Evolutionary conservation across 1,284 basidiomycete species (phyloP).

Genomic region (Earliella scabrosa): DNA sequence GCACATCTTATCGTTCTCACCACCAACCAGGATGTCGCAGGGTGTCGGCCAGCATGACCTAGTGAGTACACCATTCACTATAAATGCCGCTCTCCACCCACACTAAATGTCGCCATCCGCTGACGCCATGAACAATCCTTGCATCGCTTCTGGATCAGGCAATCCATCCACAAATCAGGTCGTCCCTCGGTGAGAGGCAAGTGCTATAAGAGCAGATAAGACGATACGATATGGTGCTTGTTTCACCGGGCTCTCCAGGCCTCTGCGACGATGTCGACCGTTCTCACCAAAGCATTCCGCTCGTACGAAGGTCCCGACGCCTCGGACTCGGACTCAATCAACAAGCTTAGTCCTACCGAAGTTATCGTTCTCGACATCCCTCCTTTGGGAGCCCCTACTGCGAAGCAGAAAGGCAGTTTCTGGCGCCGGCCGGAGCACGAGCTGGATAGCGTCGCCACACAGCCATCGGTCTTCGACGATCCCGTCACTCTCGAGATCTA

Average conservation of each 20-base stretch:
- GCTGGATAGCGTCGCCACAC: conserved; percentile 38
- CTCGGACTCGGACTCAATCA: conserved; percentile 21
- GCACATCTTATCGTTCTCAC: too few relatives aligned
- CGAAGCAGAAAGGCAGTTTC: conserved; percentile 25
- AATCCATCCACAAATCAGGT: too few relatives aligned
- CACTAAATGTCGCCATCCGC: conserved; percentile 33
- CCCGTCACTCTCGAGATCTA: conserved; percentile 55
- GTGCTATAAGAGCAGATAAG: conserved; percentile 21
- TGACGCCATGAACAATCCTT: conserved; percentile 31
- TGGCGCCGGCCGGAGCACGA: conserved; percentile 31
- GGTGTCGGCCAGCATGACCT: conserved; percentile 14
- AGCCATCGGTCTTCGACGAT: conserved; percentile 49
- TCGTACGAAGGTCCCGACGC: conserved; percentile 2
- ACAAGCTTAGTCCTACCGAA: conserved; percentile 23
- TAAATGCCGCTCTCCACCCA: conserved; percentile 14
- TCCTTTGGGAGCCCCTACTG: conserved; percentile 31
- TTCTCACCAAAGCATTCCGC: conserved; percentile 21
- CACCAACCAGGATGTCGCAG: too few relatives aligned
- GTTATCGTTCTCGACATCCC: conserved; percentile 27
- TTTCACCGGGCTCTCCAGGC: conserved; percentile 16
- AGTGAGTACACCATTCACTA: conserved; percentile 2
- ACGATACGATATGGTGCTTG: conserved; percentile 8
- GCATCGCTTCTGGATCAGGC: conserved; percentile 25
- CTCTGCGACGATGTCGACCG: conserved; percentile 27
- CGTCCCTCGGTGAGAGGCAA: too few relatives aligned